Evolutionary conservation across 306 rosid species (phyloP), one percentile per base, ranked within the genome.

Genomic region (Prunus fruticosa): DNA sequence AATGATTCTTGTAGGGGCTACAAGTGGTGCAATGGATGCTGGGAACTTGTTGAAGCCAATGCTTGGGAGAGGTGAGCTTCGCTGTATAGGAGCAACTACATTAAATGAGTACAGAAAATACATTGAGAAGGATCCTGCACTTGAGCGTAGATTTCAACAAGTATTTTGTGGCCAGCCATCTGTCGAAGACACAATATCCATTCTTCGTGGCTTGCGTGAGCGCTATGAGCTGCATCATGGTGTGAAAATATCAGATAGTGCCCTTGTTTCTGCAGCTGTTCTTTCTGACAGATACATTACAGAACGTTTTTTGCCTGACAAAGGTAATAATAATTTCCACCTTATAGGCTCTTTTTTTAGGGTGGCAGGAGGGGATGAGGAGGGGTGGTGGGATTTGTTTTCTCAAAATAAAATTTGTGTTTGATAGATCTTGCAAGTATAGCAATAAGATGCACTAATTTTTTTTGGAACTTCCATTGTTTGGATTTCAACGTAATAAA

Each of bases 21-120:
- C 98, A 62, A 83, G 89, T 82, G 99, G 98, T 84, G 99, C 99
- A 22, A 92, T 92, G 99, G 99, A 96, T 87, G 99, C 99, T 76
- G 97, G 97, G 66, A 96, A 96, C 84, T 86, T 96, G 82, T 86
- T 92, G 89, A 96, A 96, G 82, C 98, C 97, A 6, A 96, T 96
- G 98, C 98, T 96, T 74, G 99, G 99, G 67, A 82, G 98, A 64
- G 99, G 99, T 43, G 99, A 96, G 83, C 99, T 96, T 79, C 91
- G 96, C 28, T 96, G 99, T 78, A 91, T 96, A 60, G 99, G 98
- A 72, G 98, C 97, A 72, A 95, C 99, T 47, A 96, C 99, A 20
- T 78, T 91, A 81, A 96, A 92, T 69, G 99, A 96, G 77, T 96
- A 89, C 49, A 88, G 99, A 83, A 91, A 92, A 75, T 96, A 96